phyloP scores from a whole-genome alignment of 352 stramenopile genomes.

The Phytophthora megakarya region DNA sequence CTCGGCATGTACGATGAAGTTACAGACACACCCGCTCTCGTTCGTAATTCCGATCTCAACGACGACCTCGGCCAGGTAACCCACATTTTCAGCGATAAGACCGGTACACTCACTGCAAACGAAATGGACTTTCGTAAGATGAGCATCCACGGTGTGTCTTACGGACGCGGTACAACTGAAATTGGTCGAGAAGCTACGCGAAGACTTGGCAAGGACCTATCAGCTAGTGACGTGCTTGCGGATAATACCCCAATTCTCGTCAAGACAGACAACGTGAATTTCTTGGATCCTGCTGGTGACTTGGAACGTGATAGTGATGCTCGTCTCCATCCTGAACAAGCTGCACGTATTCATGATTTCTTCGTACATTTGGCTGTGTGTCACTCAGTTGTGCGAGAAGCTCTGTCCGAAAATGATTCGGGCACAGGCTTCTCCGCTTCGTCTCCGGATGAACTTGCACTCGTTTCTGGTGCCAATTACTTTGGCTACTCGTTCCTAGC shows the following conservation, averaged over 20 bases:
- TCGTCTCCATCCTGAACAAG: constrained; percentile 50
- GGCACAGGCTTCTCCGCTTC: constrained; percentile 74
- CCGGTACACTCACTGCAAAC: constrained; percentile 84
- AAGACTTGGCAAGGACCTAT: constrained; percentile 75
- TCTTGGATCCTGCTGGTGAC: constrained; percentile 76
- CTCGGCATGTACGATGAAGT: constrained; percentile 85
- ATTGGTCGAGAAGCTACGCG: constrained; percentile 80
- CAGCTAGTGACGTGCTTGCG: constrained; percentile 72
- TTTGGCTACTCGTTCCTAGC: constrained; percentile 82
- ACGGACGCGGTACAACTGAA: constrained; percentile 82
- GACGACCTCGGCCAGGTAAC: constrained; percentile 89
- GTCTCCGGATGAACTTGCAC: constrained; percentile 80
- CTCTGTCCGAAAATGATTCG: constrained; percentile 44
- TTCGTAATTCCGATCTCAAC: constrained; percentile 86
- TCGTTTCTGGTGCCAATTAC: constrained; percentile 80
- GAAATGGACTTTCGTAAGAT: constrained; percentile 92
- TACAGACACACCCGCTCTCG: constrained; percentile 77
- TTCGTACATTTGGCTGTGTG: constrained; percentile 82
- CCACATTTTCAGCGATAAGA: constrained; percentile 91
- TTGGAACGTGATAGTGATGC: constrained; percentile 59
- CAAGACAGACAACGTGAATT: constrained; percentile 79
- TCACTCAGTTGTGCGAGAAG: constrained; percentile 86
- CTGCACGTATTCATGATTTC: constrained; percentile 81
- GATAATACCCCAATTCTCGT: constrained; percentile 60
- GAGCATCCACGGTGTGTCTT: constrained; percentile 82